phyloP scores from a whole-genome alignment of 2,329 filamentous ascomycete genomes.

The Pseudogymnoascus sp. region DNA sequence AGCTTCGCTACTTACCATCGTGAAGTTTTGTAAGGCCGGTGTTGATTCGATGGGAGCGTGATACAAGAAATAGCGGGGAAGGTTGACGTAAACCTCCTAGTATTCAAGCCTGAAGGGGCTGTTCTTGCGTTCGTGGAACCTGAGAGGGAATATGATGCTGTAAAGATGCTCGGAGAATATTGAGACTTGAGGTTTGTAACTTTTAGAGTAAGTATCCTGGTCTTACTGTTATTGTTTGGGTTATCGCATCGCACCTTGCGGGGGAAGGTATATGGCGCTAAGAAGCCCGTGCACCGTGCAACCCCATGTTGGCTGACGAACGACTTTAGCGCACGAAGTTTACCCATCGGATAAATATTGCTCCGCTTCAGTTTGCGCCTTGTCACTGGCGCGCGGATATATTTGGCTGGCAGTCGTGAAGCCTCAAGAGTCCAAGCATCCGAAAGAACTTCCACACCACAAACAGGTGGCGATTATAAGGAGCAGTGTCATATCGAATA shows the following conservation, averaged over 20 bases:
- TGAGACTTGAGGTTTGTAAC: background rate
- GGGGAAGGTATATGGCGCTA: background rate
- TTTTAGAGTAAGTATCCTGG: conserved; percentile 1
- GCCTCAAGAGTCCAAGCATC: background rate
- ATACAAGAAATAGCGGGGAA: conserved; percentile 7
- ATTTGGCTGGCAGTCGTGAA: background rate
- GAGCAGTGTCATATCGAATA: background rate
- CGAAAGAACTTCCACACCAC: background rate
- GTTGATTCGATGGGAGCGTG: conserved; percentile 3
- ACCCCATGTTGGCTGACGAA: background rate
- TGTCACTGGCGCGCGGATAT: conserved; percentile 4
- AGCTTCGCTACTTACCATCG: background rate
- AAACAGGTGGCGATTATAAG: background rate
- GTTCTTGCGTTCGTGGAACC: conserved; percentile 11
- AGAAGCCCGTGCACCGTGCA: background rate
- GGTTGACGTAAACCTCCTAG: conserved; percentile 11
- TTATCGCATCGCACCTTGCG: conserved; percentile 6
- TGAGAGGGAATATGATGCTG: background rate
- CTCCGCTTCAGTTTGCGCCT: background rate
- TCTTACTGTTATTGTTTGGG: conserved; percentile 7
- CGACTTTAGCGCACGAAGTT: background rate
- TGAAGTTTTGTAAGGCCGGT: background rate
- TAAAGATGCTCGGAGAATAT: background rate
- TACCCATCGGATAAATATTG: background rate
- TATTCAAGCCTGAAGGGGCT: conserved; percentile 10